Evolutionary conservation across 441 rosid genomes (phyloP).

Genomic region (Erodium trifolium): DNA sequence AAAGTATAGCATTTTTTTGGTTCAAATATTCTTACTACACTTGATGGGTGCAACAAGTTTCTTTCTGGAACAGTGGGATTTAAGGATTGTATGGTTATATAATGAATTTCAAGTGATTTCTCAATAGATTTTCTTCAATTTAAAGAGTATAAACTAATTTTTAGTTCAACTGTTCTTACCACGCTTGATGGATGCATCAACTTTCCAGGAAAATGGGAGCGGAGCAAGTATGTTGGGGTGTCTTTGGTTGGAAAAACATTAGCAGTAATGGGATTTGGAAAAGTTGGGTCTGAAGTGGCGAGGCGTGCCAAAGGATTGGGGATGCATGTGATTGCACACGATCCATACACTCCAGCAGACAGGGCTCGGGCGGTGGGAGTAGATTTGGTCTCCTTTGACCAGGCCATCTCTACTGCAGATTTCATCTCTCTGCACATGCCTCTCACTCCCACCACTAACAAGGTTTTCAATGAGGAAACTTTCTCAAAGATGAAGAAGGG

Average conservation of each 20-base stretch:
- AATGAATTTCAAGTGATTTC: not conserved
- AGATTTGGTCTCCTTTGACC: conserved; percentile 73
- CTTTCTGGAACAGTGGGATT: not conserved
- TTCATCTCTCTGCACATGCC: conserved; percentile 96
- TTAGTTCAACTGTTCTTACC: not conserved
- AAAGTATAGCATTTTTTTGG: too few species aligned
- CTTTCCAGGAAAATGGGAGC: conserved; percentile 71
- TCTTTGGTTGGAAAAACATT: conserved; percentile 92
- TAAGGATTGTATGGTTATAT: not conserved
- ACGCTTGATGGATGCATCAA: not conserved
- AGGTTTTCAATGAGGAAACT: conserved; percentile 70
- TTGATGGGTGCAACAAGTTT: too few species aligned
- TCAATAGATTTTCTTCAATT: not conserved
- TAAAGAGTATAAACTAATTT: not conserved
- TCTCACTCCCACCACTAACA: conserved; percentile 64
- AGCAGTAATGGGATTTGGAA: conserved; percentile 91
- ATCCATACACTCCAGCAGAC: conserved; percentile 92
- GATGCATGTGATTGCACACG: conserved; percentile 89
- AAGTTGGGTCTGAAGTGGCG: conserved; percentile 94
- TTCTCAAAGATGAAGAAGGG: conserved; percentile 95
- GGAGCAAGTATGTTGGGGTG: conserved; percentile 92
- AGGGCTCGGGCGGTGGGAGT: conserved; percentile 89
- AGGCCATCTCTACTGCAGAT: conserved; percentile 67
- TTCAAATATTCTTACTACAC: too few species aligned
- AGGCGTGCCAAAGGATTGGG: conserved; percentile 94